These are phyloP conservation scores for Paecilomyces dactylethromorphus DNA, from an alignment of 2,329 filamentous ascomycete species.

Conservation along the genomic window DNA sequence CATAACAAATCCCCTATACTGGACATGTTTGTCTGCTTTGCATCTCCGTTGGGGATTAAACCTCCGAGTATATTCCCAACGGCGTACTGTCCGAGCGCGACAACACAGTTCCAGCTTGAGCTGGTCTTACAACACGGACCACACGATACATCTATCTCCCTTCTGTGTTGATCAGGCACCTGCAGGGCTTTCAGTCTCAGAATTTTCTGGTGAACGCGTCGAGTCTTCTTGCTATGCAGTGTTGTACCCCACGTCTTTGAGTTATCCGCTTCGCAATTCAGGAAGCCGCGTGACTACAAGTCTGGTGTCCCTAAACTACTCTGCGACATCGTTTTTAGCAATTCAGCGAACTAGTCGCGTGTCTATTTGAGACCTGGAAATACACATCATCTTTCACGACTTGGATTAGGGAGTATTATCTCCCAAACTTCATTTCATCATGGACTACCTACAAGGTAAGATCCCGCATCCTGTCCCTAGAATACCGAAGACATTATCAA, in stretches of 20 bases:
- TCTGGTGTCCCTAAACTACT: not conserved
- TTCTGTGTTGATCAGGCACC: not conserved
- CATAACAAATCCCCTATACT: not conserved
- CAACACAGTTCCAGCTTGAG: not conserved
- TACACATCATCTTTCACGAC: not conserved
- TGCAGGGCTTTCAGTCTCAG: not conserved
- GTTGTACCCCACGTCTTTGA: no score
- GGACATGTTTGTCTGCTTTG: not conserved
- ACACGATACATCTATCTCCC: not conserved
- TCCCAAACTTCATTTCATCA: not conserved
- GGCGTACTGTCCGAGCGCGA: not conserved
- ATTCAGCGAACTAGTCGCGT: not conserved
- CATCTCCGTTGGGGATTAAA: not conserved
- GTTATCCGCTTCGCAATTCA: not conserved
- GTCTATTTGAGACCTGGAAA: not conserved
- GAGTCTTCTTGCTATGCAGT: not conserved
- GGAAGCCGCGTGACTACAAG: not conserved
- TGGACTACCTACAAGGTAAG: slow-evolving; percentile 11
- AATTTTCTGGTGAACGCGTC: not conserved
- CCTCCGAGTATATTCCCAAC: no score
- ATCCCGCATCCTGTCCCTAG: not conserved
- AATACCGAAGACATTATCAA: not conserved
- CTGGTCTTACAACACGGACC: not conserved
- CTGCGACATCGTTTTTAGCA: not conserved
- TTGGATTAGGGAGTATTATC: not conserved